These are phyloP conservation scores for Breynia disticha DNA, from an alignment of 441 rosid species.

Conservation along the genomic window DNA sequence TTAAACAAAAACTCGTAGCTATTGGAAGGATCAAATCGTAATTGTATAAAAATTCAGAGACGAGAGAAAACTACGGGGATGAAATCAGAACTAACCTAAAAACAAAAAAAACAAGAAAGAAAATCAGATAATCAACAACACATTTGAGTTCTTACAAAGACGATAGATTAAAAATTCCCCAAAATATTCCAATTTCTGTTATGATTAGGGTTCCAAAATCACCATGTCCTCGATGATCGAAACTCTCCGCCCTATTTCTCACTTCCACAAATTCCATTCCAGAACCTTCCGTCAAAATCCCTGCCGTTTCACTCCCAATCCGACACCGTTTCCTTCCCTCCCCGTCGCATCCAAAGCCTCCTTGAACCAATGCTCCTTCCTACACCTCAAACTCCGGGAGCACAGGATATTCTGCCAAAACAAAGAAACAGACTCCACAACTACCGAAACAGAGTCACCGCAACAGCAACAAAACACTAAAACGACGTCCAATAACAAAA, in stretches of 20 bases:
- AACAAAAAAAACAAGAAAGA: not conserved
- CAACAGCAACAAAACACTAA: no score
- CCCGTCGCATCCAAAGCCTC: not conserved
- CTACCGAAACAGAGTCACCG: constrained; percentile 36
- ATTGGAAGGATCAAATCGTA: no score
- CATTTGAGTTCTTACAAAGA: no score
- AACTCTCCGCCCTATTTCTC: constrained; percentile 32
- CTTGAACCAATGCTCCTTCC: constrained; percentile 16
- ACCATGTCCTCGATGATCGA: constrained; percentile 43
- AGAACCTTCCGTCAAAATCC: constrained; percentile 33
- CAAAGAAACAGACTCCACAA: constrained; percentile 40
- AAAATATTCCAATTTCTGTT: not conserved
- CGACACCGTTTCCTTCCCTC: constrained; percentile 19
- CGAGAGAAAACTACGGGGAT: no score
- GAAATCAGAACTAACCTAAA: no score
- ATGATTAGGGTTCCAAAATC: constrained; percentile 4
- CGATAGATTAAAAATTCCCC: no score
- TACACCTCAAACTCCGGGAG: constrained; percentile 25
- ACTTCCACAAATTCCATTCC: constrained; percentile 26
- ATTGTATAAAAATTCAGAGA: no score
- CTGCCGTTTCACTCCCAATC: constrained; percentile 21
- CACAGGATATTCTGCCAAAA: constrained; percentile 46
- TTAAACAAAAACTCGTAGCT: no score
- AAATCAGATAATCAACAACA: not conserved
- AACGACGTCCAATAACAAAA: no score